These are phyloP conservation scores for Leishmania martiniquensis DNA, from an alignment of 208 protist genomes.

Conservation along the genomic window DNA sequence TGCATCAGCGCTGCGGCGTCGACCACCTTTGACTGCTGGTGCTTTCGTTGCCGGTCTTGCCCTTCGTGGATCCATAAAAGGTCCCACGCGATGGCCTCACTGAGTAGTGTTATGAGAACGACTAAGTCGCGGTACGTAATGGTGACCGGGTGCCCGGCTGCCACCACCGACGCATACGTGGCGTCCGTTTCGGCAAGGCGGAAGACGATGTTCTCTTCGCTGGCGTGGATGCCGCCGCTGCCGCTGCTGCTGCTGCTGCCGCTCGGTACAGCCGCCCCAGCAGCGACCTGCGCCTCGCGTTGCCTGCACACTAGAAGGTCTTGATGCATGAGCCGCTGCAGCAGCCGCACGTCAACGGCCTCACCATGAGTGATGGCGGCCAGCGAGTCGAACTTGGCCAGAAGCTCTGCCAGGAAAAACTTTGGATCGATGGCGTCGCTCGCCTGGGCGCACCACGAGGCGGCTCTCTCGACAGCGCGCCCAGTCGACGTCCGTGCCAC, in stretches of 20 bases:
- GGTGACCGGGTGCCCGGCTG: constrained; percentile 17
- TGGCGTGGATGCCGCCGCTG: not conserved
- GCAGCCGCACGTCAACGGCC: constrained; percentile 44
- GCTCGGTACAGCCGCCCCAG: not conserved
- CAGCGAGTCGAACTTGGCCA: constrained; percentile 35
- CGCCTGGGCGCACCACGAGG: not conserved
- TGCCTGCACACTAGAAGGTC: constrained; percentile 32
- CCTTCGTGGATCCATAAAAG: constrained; percentile 36
- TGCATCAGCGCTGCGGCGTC: not conserved
- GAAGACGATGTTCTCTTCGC: constrained; percentile 28
- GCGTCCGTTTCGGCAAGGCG: constrained; percentile 30
- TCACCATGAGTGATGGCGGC: constrained; percentile 54
- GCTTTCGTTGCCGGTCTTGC: constrained; percentile 2
- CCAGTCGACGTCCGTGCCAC: not conserved
- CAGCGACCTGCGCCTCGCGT: constrained; percentile 12
- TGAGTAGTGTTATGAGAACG: constrained; percentile 38
- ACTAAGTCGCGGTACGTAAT: constrained; percentile 56
- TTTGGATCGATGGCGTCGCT: constrained; percentile 2
- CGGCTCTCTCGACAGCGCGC: not conserved
- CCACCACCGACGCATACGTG: constrained; percentile 12
- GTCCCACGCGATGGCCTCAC: constrained; percentile 58
- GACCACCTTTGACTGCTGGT: not conserved
- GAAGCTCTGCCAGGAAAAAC: constrained; percentile 30
- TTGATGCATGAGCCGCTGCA: constrained; percentile 35
- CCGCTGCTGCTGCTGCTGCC: too few relatives aligned